Conservation (phyloP, 2,329 filamentous ascomycete genomes). For the Penicillium sp. region DNA sequence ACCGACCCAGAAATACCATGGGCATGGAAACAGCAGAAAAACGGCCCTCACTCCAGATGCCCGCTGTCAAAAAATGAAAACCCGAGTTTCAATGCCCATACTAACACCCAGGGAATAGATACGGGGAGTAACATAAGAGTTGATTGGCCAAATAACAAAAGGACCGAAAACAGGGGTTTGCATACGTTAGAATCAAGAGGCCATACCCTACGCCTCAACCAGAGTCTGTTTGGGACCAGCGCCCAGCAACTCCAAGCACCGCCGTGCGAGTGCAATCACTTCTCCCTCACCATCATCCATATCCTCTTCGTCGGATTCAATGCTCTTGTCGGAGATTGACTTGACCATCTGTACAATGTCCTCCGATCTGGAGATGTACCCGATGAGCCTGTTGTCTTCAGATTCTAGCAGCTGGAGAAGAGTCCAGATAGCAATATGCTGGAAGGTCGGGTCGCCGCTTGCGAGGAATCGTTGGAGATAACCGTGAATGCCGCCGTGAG, state of each 20-base stretch:
- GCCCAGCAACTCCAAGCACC: constrained; percentile 82
- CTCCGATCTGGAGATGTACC: constrained; percentile 82
- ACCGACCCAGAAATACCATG: constrained; percentile 19
- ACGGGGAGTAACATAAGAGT: constrained; percentile 11
- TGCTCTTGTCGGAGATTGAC: constrained; percentile 81
- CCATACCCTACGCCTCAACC: constrained; percentile 66
- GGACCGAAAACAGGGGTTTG: constrained; percentile 7
- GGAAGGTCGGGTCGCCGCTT: constrained; percentile 94
- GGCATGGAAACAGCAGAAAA: constrained; percentile 19
- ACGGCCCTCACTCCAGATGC: constrained; percentile 33
- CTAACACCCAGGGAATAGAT: constrained; percentile 27
- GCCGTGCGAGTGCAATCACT: constrained; percentile 84
- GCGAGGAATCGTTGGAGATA: constrained; percentile 91
- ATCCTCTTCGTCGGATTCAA: constrained; percentile 82
- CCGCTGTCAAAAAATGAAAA: constrained; percentile 31
- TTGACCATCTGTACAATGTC: constrained; percentile 92
- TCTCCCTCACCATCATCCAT: constrained; percentile 91
- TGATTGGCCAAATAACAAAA: constrained; percentile 11
- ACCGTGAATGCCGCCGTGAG: constrained; percentile 90
- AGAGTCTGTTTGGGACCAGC: constrained; percentile 73
- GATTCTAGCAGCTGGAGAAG: constrained; percentile 93
- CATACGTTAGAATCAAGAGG: background rate
- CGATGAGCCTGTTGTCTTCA: constrained; percentile 84
- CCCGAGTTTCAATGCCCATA: constrained; percentile 31
- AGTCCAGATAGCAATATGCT: constrained; percentile 99